Base-by-base conservation (phyloP, 768 basidiomycete species). In the Naganishia kalamii region DNA sequence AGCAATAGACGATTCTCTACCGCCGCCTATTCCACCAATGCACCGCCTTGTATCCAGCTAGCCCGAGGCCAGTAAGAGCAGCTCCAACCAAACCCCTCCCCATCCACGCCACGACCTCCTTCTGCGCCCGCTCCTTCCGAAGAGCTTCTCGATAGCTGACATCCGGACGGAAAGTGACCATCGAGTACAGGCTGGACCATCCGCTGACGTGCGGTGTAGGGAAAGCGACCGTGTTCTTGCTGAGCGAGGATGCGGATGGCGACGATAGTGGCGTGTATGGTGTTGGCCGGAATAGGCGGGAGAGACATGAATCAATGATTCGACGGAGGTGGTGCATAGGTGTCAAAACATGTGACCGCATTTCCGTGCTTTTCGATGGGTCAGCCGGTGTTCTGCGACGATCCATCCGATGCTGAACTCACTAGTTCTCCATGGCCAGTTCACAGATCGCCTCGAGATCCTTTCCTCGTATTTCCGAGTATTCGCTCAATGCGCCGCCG, bases 381-480 rank as follows among this genome's bases (percentile, higher is more conserved):
- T 4, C 32, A 32, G 48, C 13, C 1, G n/a, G 11, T 8, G 13
- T n/a, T 12, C 13, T 21, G 2, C 32, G 29, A 35, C 32, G 5
- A 57, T 23, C 46, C 21, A 27, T 13, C 48, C 12, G 48, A 52
- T 8, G 60, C 66, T 69, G 68, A 25, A 84, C 93, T 79, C 79
- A 93, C 93, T 97, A 99, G 81, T 99, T 97, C 71, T 88, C 84
- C 88, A 94, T 90, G 25, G 94, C 94, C 54, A 99, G 84, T 75
- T 91, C 85, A 77, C 85, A 87, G 68, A 97, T 97, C 61, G 93
- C 91, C 67, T 88, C 81, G 51, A 97, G 84, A 81, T 97, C 93
- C 69, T 87, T 86, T 77, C 92, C 85, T 72, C 94, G 84, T 66
- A 82, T 85, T 70, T 85, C 82, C 49, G 93, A 88, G 80, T 97